These are phyloP conservation scores for Phlegmacium glaucopus DNA, from an alignment of 768 basidiomycete species.

Conservation along the genomic window DNA sequence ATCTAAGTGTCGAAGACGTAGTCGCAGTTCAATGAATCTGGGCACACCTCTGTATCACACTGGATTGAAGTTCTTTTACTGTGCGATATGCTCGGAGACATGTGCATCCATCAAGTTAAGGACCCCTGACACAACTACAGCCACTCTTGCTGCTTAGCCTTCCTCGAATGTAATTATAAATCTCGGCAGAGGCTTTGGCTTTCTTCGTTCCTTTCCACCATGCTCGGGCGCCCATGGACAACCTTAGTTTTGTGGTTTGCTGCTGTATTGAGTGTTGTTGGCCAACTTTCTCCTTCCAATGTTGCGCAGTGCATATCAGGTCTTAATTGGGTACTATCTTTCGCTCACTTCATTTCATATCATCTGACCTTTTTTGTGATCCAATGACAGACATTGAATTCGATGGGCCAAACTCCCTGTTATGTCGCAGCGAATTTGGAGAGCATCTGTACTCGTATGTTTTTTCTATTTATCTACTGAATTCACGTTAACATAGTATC, in stretches of 20 bases:
- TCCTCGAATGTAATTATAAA: no score
- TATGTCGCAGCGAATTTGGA: conserved; percentile 46
- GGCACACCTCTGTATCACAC: no score
- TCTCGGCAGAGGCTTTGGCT: conserved; percentile 3
- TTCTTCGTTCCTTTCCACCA: conserved; percentile 4
- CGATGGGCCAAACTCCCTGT: conserved; percentile 45
- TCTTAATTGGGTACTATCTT: conserved; percentile 34
- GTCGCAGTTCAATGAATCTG: no score
- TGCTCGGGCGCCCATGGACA: conserved; percentile 8
- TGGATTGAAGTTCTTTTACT: no score
- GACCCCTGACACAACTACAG: no score
- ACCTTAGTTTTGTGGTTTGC: conserved; percentile 10
- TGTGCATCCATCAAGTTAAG: no score
- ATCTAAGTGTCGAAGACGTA: no score
- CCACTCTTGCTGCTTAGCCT: no score
- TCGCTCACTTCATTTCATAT: neutral
- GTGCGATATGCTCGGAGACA: no score
- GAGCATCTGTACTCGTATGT: conserved; percentile 32
- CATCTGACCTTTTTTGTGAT: neutral
- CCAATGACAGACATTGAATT: conserved; percentile 35
- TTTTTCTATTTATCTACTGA: neutral
- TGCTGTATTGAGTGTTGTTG: conserved; percentile 16
- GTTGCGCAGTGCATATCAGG: conserved; percentile 32
- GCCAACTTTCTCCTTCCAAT: conserved; percentile 35
- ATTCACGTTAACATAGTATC: neutral